Percentiles rank a stretch among this genome's conserved stretches.
phyloP scores from a whole-genome alignment of 225 moss, liverwort and hornwort genomes.

The Climacium dendroides region DNA sequence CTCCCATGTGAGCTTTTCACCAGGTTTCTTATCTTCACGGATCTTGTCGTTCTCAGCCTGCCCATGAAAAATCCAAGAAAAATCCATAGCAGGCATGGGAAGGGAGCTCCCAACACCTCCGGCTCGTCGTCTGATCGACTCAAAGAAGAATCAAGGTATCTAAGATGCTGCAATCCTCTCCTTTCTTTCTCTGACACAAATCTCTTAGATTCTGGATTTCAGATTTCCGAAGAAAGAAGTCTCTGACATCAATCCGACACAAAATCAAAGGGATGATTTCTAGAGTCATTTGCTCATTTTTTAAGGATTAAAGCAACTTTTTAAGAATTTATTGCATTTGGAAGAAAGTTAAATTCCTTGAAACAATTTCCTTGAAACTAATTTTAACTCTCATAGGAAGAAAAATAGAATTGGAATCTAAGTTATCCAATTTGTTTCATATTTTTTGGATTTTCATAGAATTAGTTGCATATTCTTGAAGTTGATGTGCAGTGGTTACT shows the following conservation, averaged over 20 bases:
- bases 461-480: too few relatives aligned
- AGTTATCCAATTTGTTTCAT: too few relatives aligned
- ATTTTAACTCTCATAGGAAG: too few relatives aligned
- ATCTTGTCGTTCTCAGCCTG: constrained; percentile 27
- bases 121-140: not conserved
- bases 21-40: not conserved
- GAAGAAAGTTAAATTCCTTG: too few relatives aligned
- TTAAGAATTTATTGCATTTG: too few relatives aligned
- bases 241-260: not conserved
- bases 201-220: not conserved
- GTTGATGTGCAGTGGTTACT: too few relatives aligned
- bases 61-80: not conserved
- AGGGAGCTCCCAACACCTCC: not conserved
- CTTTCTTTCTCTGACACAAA: not conserved
- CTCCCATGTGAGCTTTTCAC: constrained; percentile 18
- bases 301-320: too few relatives aligned
- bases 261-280: too few relatives aligned
- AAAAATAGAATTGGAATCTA: too few relatives aligned
- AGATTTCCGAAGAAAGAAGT: not conserved
- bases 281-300: too few relatives aligned
- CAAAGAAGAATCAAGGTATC: not conserved
- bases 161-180: not conserved
- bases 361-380: too few relatives aligned
- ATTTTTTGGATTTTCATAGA: too few relatives aligned
- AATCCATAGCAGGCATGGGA: not conserved